Evolutionary conservation across 352 stramenopile species (phyloP).

Genomic region (Globisporangium polare): DNA sequence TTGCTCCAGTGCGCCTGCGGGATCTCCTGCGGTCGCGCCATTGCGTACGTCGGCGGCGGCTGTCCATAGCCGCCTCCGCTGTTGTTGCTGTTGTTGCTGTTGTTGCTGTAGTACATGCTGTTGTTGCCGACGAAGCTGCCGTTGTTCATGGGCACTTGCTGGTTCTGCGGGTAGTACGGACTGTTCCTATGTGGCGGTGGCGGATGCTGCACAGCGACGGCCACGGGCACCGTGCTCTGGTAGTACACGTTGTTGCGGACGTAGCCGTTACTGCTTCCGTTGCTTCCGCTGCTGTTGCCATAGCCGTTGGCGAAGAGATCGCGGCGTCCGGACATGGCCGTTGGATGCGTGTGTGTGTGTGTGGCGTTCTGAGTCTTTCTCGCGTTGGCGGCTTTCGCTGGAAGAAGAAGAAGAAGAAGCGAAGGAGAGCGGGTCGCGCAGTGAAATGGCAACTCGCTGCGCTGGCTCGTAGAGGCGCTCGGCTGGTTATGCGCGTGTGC

Average conservation of each 20-base stretch:
- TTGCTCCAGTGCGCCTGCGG: slow-evolving; percentile 12
- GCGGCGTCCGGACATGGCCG: slow-evolving; percentile 3
- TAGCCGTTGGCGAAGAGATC: slow-evolving; percentile 7
- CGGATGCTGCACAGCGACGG: not conserved
- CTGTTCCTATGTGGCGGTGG: not conserved
- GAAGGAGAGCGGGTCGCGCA: not conserved
- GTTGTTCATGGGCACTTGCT: not conserved
- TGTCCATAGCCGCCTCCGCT: not conserved
- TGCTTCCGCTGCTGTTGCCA: not conserved
- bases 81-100: not conserved
- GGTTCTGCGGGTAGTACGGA: not conserved
- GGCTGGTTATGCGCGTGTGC: not conserved
- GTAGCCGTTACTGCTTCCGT: slow-evolving; percentile 5
- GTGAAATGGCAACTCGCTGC: not conserved
- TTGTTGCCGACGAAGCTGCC: not conserved
- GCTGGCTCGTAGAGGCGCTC: not conserved
- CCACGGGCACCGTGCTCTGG: slow-evolving; percentile 7
- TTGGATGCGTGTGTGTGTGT: too few species aligned
- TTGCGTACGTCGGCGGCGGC: not conserved
- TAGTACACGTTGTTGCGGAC: slow-evolving; percentile 15
- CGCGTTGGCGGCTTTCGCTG: not conserved
- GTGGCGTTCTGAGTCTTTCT: not conserved
- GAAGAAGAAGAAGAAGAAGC: not conserved
- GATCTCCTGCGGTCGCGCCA: not conserved
- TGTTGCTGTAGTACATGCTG: not conserved